These are phyloP conservation scores for Malus hybrid DNA, from an alignment of 331 rosid species.

Conservation along the genomic window DNA sequence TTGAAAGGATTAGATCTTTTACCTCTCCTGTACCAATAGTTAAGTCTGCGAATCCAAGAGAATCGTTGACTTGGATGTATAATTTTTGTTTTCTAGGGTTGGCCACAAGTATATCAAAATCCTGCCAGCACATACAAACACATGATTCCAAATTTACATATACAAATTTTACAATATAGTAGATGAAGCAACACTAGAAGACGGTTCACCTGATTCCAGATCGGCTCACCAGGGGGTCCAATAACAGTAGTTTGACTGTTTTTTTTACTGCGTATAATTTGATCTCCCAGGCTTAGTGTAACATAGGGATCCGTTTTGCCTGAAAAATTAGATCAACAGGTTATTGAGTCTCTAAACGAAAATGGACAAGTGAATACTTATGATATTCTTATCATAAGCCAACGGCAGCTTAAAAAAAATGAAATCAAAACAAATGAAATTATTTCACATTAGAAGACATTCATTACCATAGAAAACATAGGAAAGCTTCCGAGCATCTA, in stretches of 20 bases:
- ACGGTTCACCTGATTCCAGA: slow-evolving; percentile 90
- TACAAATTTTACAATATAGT: neutral
- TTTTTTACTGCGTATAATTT: slow-evolving; percentile 82
- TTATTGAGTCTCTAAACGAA: neutral
- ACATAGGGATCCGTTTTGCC: slow-evolving; percentile 98
- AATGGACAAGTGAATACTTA: neutral
- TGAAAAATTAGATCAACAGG: slow-evolving; percentile 22
- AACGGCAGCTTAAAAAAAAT: neutral
- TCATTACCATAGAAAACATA: slow-evolving; percentile 71
- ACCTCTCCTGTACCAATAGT: slow-evolving; percentile 91
- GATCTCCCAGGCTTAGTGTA: slow-evolving; percentile 71
- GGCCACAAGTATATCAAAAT: slow-evolving; percentile 86
- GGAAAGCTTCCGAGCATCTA: slow-evolving; percentile 90
- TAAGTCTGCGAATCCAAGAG: slow-evolving; percentile 75
- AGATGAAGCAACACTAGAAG: neutral
- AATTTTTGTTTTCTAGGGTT: slow-evolving; percentile 82
- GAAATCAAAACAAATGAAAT: neutral
- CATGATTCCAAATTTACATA: slow-evolving; percentile 7
- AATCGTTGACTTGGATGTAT: slow-evolving; percentile 79
- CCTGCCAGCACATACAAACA: slow-evolving; percentile 44
- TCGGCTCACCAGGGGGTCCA: slow-evolving; percentile 97
- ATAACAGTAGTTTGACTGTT: slow-evolving; percentile 94
- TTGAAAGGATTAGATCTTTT: neutral
- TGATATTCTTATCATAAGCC: neutral
- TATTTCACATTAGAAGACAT: slow-evolving; percentile 8